Percentiles rank a stretch among this genome's conserved stretches.
phyloP scores from a whole-genome alignment of 2,329 filamentous ascomycete genomes.

The Pseudogymnoascus sp. region DNA sequence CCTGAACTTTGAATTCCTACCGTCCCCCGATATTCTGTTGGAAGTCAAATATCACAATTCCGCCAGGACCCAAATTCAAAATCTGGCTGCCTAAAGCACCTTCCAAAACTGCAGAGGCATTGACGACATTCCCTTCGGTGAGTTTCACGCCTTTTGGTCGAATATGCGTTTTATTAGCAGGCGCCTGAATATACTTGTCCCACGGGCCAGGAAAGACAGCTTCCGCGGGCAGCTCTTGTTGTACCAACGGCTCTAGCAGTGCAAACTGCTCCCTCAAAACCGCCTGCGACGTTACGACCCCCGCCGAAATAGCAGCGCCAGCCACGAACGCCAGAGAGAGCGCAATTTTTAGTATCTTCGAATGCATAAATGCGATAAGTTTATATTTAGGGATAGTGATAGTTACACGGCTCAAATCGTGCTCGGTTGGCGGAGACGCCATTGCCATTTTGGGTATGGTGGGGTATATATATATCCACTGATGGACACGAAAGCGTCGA shows the following conservation, averaged over 20 bases:
- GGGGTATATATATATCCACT: not conserved
- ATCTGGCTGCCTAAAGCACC: not conserved
- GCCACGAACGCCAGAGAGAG: not conserved
- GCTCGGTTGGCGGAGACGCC: not conserved
- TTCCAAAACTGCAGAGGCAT: conserved; percentile 13
- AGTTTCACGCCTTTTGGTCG: conserved; percentile 27
- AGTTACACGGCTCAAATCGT: not conserved
- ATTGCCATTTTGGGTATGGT: not conserved
- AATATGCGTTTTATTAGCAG: conserved; percentile 29
- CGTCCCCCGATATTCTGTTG: conserved; percentile 33
- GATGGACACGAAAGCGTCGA: not conserved
- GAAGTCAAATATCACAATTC: conserved; percentile 32
- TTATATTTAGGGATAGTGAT: not conserved
- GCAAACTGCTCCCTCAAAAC: not conserved
- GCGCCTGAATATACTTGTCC: conserved; percentile 32
- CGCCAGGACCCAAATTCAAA: conserved; percentile 23
- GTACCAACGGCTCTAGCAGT: not conserved
- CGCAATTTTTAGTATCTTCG: not conserved
- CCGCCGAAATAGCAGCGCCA: not conserved
- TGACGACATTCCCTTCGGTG: conserved; percentile 27
- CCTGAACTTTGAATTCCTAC: conserved; percentile 20
- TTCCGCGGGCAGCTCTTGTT: conserved; percentile 22
- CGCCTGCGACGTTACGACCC: not conserved
- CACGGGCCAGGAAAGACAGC: conserved; percentile 33
- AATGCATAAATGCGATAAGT: not conserved